phyloP scores from a whole-genome alignment of 2,329 filamentous ascomycete species.

The Colletotrichum sp. region DNA sequence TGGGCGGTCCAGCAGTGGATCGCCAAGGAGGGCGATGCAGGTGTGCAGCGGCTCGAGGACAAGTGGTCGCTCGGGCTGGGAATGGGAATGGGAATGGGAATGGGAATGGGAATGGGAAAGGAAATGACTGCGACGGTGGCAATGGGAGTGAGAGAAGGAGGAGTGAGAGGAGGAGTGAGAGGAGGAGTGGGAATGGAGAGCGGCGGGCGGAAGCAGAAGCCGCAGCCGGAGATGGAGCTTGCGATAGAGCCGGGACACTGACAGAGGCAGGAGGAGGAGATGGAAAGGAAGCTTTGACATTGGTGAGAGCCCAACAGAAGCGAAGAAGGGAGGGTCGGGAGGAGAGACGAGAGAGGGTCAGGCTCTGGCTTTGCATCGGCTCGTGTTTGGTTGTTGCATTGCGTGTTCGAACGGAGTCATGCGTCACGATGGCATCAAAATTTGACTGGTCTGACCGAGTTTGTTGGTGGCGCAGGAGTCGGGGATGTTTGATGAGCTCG shows the following conservation, averaged over 20 bases:
- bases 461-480: neutral
- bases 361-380: neutral
- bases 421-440: neutral
- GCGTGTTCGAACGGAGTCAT: constrained; percentile 1
- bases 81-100: neutral
- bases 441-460: neutral
- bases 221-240: neutral
- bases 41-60: constrained; percentile 8
- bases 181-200: neutral
- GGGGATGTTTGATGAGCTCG: constrained; percentile 29
- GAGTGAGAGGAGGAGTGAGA: neutral
- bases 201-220: neutral
- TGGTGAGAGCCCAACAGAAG: neutral
- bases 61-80: constrained; percentile 9
- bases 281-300: neutral
- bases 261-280: neutral
- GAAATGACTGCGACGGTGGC: neutral
- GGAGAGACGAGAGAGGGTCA: neutral
- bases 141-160: neutral
- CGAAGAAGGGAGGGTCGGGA: neutral
- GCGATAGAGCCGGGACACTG: neutral
- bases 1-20: constrained; percentile 33
- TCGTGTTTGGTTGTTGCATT: neutral
- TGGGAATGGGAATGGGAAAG: neutral
- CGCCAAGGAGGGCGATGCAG: constrained; percentile 7